Evolutionary conservation across 345 rosid genomes (phyloP).

Genomic region (Crucihimalaya himalaica): DNA sequence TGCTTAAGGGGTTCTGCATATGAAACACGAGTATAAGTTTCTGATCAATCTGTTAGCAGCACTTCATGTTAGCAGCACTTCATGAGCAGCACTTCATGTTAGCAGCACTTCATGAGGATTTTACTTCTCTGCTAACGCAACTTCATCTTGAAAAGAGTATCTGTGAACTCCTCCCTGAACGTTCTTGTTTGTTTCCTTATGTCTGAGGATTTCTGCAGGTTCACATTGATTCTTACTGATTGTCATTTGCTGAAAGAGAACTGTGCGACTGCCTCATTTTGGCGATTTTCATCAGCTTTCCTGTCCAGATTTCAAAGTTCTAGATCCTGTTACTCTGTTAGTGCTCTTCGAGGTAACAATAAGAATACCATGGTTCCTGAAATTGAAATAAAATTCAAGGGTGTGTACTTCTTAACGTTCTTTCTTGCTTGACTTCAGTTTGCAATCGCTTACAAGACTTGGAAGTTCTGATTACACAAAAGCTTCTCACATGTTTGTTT

Average conservation of each 20-base stretch:
- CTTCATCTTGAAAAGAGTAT: constrained; percentile 7
- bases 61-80: no score
- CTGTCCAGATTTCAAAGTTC: constrained; percentile 66
- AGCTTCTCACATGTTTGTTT: neutral
- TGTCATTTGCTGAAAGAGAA: constrained; percentile 60
- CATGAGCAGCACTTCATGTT: neutral
- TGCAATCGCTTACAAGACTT: neutral
- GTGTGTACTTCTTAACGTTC: constrained; percentile 42
- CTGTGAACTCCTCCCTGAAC: constrained; percentile 4
- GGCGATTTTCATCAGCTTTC: constrained; percentile 84
- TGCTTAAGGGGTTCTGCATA: neutral
- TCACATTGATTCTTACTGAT: constrained; percentile 45
- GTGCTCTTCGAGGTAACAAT: constrained; percentile 43
- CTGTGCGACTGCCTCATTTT: constrained; percentile 64
- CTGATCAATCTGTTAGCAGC: constrained; percentile 7
- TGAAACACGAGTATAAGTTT: neutral
- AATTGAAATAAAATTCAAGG: constrained; percentile 42
- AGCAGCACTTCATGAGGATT: neutral
- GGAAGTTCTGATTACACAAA: neutral
- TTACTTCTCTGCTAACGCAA: neutral
- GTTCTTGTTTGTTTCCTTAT: constrained; percentile 10
- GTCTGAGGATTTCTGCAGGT: constrained; percentile 44
- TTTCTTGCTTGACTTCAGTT: constrained; percentile 11
- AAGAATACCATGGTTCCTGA: constrained; percentile 39
- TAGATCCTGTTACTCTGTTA: constrained; percentile 17